These are phyloP conservation scores for Pneumocystis sp. DNA, from an alignment of 1,139 yeast genomes.

Conservation along the genomic window DNA sequence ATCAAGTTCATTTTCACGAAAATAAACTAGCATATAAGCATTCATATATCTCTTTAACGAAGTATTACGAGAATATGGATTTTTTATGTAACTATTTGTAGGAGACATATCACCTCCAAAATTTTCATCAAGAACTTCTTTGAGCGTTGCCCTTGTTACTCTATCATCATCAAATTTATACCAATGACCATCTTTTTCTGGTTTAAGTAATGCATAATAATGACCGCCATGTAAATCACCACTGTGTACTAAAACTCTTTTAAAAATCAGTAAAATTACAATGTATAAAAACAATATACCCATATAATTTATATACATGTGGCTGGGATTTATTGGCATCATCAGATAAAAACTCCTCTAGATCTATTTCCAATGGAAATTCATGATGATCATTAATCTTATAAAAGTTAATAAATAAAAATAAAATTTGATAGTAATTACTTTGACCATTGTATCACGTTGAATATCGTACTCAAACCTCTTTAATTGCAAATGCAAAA, in stretches of 20 bases:
- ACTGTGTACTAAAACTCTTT: slow-evolving; percentile 67
- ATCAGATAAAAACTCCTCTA: slow-evolving; percentile 62
- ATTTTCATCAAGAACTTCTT: slow-evolving; percentile 82
- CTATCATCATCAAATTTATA: slow-evolving; percentile 86
- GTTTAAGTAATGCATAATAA: slow-evolving; percentile 85
- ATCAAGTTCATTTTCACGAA: slow-evolving; percentile 47
- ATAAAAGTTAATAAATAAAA: not conserved
- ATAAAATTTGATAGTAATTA: not conserved
- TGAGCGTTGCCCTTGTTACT: slow-evolving; percentile 71
- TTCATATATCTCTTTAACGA: slow-evolving; percentile 58
- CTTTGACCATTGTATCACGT: slow-evolving; percentile 59
- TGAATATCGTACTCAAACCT: slow-evolving; percentile 89
- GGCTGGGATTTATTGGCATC: slow-evolving; percentile 40
- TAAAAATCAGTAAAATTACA: not conserved
- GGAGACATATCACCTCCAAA: slow-evolving; percentile 53
- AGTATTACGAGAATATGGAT: slow-evolving; percentile 13
- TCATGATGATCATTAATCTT: slow-evolving; percentile 88
- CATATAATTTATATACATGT: slow-evolving; percentile 73
- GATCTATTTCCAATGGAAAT: slow-evolving; percentile 70
- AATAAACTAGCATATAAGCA: slow-evolving; percentile 92
- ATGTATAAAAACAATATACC: slow-evolving; percentile 21
- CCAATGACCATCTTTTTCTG: slow-evolving; percentile 61
- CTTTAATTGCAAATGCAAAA: slow-evolving; percentile 78
- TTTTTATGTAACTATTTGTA: slow-evolving; percentile 13
- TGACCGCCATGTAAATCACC: slow-evolving; percentile 96